Evolutionary conservation across 202 grass and related monocot species (phyloP).

Genomic region (Sporobolus alterniflorus): DNA sequence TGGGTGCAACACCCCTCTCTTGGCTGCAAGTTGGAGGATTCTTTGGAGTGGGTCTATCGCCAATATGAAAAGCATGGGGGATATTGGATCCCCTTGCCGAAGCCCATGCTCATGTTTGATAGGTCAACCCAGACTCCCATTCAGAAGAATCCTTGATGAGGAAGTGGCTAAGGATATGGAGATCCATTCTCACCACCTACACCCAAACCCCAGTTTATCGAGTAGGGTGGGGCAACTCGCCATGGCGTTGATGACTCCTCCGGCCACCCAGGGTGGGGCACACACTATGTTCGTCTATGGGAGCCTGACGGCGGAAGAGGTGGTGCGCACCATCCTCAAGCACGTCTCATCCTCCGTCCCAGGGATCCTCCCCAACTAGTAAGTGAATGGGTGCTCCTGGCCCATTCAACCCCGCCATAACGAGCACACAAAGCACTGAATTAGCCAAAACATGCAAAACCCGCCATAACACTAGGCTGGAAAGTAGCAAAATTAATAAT

Average conservation of each 20-base stretch:
- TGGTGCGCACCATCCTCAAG: slow-evolving; percentile 71
- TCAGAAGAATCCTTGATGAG: background rate
- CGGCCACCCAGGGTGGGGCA: background rate
- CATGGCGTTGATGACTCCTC: slow-evolving; percentile 28
- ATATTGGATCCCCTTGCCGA: background rate
- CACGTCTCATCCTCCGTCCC: slow-evolving; percentile 74
- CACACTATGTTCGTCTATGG: slow-evolving; percentile 95
- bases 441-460: no score
- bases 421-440: no score
- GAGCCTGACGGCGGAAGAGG: slow-evolving; percentile 83
- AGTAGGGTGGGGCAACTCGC: no score
- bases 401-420: no score
- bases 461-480: no score
- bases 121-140: background rate
- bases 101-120: background rate
- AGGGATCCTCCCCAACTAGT: slow-evolving; percentile 69
- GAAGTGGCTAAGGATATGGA: background rate
- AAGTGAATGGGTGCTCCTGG: no score
- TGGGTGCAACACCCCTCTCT: rapidly evolving
- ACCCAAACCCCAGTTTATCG: background rate
- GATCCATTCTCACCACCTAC: background rate
- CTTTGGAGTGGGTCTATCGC: background rate
- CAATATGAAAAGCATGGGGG: background rate
- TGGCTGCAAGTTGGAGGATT: background rate
- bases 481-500: no score